Conservation (phyloP, 371 early-diverging fungal genomes). For the Dichotomocladium elegans region DNA sequence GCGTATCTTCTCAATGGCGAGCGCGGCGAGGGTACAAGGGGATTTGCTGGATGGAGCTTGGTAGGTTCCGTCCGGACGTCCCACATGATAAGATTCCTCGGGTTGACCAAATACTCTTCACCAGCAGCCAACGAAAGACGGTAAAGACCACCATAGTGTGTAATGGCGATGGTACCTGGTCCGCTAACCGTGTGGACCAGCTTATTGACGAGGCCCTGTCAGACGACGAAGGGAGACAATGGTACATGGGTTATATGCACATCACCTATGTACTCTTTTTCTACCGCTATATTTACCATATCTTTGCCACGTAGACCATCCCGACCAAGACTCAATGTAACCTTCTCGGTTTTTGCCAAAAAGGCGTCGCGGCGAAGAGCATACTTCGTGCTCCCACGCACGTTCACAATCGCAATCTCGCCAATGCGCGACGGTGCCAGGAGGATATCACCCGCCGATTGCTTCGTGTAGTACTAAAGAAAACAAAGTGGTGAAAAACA, state of each 20-base stretch:
- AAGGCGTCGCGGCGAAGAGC: slow-evolving; percentile 67
- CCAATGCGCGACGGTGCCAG: slow-evolving; percentile 63
- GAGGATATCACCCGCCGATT: slow-evolving; percentile 62
- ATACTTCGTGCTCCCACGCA: slow-evolving; percentile 60
- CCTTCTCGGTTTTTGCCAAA: slow-evolving; percentile 64
- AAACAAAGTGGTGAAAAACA: too few species aligned
- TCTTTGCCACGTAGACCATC: slow-evolving; percentile 28
- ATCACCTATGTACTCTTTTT: slow-evolving; percentile 9
- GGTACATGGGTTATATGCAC: too few species aligned
- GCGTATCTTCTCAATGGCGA: slow-evolving; percentile 28
- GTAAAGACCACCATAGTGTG: slow-evolving; percentile 70
- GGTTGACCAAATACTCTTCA: slow-evolving; percentile 73
- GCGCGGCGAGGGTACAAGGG: slow-evolving; percentile 35
- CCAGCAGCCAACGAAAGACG: slow-evolving; percentile 63
- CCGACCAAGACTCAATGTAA: slow-evolving; percentile 54
- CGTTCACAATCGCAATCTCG: slow-evolving; percentile 61
- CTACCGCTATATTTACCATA: slow-evolving; percentile 10
- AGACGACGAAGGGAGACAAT: too few species aligned
- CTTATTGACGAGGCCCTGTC: slow-evolving; percentile 61
- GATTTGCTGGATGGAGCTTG: slow-evolving; percentile 23
- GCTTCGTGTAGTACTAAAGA: slow-evolving; percentile 57
- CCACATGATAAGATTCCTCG: slow-evolving; percentile 60
- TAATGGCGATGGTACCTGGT: slow-evolving; percentile 67
- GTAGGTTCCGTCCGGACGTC: slow-evolving; percentile 44
- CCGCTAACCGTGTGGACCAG: slow-evolving; percentile 67